A percentile compares a stretch with the other conserved stretches of the same genome.
Conservation (phyloP, 1,284 basidiomycete species). For the Ustilago esculenta region DNA sequence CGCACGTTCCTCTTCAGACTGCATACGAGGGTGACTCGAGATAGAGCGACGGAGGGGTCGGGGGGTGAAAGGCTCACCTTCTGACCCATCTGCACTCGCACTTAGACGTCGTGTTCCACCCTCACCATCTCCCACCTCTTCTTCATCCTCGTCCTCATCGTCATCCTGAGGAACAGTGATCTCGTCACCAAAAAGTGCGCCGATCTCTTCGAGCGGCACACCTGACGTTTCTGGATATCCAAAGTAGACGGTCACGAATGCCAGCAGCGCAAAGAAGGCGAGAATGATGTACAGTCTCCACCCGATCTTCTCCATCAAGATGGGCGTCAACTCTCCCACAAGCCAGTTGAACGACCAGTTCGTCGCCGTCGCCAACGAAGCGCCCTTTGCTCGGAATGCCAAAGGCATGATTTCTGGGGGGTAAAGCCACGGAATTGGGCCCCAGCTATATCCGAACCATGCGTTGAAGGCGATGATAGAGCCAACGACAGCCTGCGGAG, state of each 20-base stretch:
- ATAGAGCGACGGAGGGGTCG: constrained; percentile 55
- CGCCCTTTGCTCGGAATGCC: constrained; percentile 77
- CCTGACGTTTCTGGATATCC: constrained; percentile 75
- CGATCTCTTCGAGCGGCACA: constrained; percentile 72
- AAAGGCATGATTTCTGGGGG: constrained; percentile 74
- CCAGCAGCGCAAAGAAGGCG: constrained; percentile 88
- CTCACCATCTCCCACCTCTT: constrained; percentile 28
- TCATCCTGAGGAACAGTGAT: constrained; percentile 61
- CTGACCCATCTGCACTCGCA: constrained; percentile 19
- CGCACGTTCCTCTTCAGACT: constrained; percentile 77
- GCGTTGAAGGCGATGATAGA: constrained; percentile 93
- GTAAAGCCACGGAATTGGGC: constrained; percentile 86
- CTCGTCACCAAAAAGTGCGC: constrained; percentile 67
- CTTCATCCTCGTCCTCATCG: constrained; percentile 23
- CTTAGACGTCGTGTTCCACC: constrained; percentile 23
- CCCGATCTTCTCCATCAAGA: constrained; percentile 85
- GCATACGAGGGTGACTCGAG: constrained; percentile 71
- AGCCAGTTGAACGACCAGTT: constrained; percentile 76
- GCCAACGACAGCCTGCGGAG: constrained; percentile 84
- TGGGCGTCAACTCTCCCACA: constrained; percentile 88
- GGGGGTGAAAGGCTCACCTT: constrained; percentile 22
- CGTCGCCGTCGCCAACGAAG: constrained; percentile 67
- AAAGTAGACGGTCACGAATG: constrained; percentile 75
- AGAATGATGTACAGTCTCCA: constrained; percentile 98
- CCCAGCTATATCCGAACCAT: constrained; percentile 78